Evolutionary conservation across 2,329 filamentous ascomycete species (phyloP).

Genomic region (Arthrinium puccinioides): DNA sequence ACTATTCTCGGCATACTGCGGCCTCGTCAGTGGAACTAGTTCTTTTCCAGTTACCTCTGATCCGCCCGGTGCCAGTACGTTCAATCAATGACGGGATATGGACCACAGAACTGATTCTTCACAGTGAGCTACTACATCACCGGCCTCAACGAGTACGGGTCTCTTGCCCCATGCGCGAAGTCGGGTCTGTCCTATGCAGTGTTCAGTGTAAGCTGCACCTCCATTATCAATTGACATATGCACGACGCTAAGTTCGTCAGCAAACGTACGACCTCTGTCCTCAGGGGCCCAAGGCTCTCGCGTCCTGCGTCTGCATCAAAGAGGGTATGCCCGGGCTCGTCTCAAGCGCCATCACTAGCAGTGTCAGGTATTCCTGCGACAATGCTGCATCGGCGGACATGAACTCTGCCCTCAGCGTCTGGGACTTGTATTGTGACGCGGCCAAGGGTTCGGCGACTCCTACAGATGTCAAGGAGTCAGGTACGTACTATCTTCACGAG

Average conservation of each 20-base stretch:
- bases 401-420: constrained; percentile 36
- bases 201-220: constrained; percentile 25
- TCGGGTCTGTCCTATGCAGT: constrained; percentile 34
- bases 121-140: constrained; percentile 49
- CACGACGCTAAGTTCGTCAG: constrained; percentile 11
- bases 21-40: constrained; percentile 39
- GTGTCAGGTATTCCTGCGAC: constrained; percentile 36
- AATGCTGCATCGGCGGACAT: constrained; percentile 36
- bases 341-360: constrained; percentile 34
- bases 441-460: constrained; percentile 32
- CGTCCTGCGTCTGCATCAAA: constrained; percentile 46
- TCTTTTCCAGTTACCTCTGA: constrained; percentile 36
- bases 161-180: constrained; percentile 37
- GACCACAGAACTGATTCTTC: too few relatives aligned
- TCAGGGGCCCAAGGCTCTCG: constrained; percentile 37
- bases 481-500: constrained; percentile 8
- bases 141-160: constrained; percentile 37
- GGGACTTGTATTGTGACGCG: constrained; percentile 42
- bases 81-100: too few relatives aligned
- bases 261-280: constrained; percentile 35
- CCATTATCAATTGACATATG: not conserved
- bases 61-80: constrained; percentile 45
- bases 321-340: constrained; percentile 35
- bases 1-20: constrained; percentile 46
- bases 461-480: constrained; percentile 32